Conservation (phyloP, 148 eudicot species). For the Polygonum aviculare region DNA sequence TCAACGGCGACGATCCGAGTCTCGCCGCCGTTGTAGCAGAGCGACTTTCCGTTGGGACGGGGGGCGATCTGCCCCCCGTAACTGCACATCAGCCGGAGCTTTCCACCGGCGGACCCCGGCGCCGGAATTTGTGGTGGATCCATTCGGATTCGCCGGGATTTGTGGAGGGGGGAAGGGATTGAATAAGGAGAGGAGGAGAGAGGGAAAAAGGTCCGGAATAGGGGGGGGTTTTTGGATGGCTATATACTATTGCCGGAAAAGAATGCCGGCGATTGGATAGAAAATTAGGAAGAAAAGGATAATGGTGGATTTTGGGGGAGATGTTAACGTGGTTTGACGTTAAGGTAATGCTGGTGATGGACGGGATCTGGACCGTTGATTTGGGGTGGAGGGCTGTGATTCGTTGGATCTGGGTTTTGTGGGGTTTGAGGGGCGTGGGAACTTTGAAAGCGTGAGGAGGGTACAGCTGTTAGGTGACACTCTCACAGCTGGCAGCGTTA, state of each 20-base stretch:
- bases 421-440: neutral
- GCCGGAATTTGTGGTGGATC: conserved; percentile 27
- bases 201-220: neutral
- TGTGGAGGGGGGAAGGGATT: neutral
- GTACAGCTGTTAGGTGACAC: neutral
- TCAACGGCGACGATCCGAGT: conserved; percentile 66
- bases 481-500: neutral
- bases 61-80: conserved; percentile 78
- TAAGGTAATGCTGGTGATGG: neutral
- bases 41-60: conserved; percentile 58
- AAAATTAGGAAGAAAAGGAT: neutral
- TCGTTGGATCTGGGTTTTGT: neutral
- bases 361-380: neutral
- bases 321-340: neutral
- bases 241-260: neutral
- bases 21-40: conserved; percentile 80
- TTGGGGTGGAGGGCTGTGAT: neutral
- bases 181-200: neutral
- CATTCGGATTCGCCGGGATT: conserved; percentile 20
- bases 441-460: neutral
- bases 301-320: neutral
- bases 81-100: conserved; percentile 76
- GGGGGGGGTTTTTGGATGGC: neutral
- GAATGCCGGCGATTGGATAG: conserved; percentile 2
- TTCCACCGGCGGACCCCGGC: conserved; percentile 8